phyloP scores from a whole-genome alignment of 176 grass and related monocot genomes.

The Aegilops longissima region DNA sequence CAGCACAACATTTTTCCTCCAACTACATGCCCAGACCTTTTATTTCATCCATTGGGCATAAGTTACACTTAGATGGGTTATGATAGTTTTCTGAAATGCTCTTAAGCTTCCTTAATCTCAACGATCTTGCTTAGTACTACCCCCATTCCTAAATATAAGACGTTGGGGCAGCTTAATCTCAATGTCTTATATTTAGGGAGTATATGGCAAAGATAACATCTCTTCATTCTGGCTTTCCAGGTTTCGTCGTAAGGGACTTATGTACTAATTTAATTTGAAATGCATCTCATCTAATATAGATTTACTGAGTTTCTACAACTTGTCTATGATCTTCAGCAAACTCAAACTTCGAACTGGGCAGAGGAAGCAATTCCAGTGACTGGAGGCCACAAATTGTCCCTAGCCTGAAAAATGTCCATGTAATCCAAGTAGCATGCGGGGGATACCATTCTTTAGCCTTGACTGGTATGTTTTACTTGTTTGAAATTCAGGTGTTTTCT shows the following conservation, averaged over 20 bases:
- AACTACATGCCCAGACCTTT: neutral
- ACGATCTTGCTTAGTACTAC: neutral
- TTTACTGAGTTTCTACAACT: constrained; percentile 1
- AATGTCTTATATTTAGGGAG: no score
- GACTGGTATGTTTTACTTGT: constrained; percentile 61
- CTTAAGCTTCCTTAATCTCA: neutral
- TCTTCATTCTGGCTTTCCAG: constrained; percentile 2
- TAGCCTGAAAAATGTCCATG: constrained; percentile 50
- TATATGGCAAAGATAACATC: constrained; percentile 6
- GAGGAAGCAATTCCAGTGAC: constrained; percentile 75
- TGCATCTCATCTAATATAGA: neutral
- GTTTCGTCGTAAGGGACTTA: neutral
- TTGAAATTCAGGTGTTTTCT: constrained; percentile 10
- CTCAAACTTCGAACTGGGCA: constrained; percentile 89
- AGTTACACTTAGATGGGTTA: neutral
- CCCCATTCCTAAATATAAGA: no score
- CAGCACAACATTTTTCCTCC: neutral
- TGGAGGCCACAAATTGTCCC: constrained; percentile 82
- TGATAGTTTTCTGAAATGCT: neutral
- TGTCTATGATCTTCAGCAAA: constrained; percentile 68
- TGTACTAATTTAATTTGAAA: constrained; percentile 13
- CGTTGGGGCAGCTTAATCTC: no score
- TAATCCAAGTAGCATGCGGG: constrained; percentile 80
- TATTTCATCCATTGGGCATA: neutral
- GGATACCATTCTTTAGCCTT: constrained; percentile 98